Evolutionary conservation across 2,329 filamentous ascomycete species (phyloP), one percentile per base, ranked within the genome.

Genomic region (Juglanconis oblonga): DNA sequence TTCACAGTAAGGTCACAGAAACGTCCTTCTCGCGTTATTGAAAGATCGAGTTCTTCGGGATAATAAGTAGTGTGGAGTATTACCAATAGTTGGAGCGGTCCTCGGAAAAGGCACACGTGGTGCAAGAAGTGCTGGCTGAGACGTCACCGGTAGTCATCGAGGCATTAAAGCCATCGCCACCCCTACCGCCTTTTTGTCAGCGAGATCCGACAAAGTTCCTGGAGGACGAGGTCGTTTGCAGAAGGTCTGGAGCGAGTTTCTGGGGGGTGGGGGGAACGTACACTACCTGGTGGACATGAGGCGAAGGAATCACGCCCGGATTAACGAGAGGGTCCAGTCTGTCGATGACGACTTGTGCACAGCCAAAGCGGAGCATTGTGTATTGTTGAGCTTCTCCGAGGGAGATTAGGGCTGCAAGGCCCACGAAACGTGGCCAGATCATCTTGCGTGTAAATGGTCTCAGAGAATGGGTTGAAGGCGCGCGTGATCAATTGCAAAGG

Each of bases 281-380:
- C 17, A 59, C 52, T 13, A 59, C 50, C 45, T 55, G 57, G 13
- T 59, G 57, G 10, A 50, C 45, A 51, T 59, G 52, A 6, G 47
- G 45, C 7, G 45, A 59, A 2, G 52, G 52, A 1, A 55, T 24
- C 14, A n/a, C 38, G 7, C 47, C 45, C 1, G 45, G 57, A 11
- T 47, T 38, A 1, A 64, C 65, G 1, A 55, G 68, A 62, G 68
- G 68, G 31, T 69, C 67, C n/a, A 69, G 64, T n/a, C 67, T 66
- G 42, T 69, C 67, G 10, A 69, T 64, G 3, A 63, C 57, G 10
- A 66, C 57, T 52, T 68, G 54, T 0, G 68, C 67, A 54, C 67
- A 70, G 32, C 49, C 49, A 35, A 51, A 51, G 36, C 49, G 49
- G 6, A 51, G 32, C 49, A 51, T 51, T 31, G 49, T 51, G 49